phyloP scores from a whole-genome alignment of 108 stramenopile genomes.

The Cyclotella distinguenda region DNA sequence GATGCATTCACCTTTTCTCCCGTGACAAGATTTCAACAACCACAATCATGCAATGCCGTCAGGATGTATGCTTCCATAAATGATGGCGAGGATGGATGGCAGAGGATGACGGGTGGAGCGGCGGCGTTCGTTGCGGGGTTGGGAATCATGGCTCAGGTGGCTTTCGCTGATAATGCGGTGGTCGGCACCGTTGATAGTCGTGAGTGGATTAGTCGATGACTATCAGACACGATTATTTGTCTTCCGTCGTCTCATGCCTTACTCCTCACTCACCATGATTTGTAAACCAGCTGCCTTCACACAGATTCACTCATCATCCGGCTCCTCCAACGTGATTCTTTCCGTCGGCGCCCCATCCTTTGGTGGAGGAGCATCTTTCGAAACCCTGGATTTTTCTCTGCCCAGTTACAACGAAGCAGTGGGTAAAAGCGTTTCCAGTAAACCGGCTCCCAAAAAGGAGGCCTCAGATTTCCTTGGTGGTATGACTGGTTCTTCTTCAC shows the following conservation, averaged over 20 bases:
- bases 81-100: conserved; percentile 35
- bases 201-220: neutral
- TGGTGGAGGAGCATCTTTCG: conserved; percentile 42
- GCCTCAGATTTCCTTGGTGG: conserved; percentile 38
- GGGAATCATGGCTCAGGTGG: conserved; percentile 41
- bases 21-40: conserved; percentile 8
- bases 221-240: neutral
- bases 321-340: conserved; percentile 21
- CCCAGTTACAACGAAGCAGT: conserved; percentile 61
- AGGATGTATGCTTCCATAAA: conserved; percentile 10
- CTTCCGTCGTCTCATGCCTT: neutral
- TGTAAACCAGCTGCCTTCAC: neutral
- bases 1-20: conserved; percentile 29
- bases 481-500: conserved; percentile 27
- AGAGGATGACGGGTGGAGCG: conserved; percentile 32
- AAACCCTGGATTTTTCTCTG: conserved; percentile 77
- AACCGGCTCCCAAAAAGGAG: conserved; percentile 26
- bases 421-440: conserved; percentile 9
- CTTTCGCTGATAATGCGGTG: conserved; percentile 35
- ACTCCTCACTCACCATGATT: neutral
- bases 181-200: conserved; percentile 9
- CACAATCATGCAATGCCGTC: conserved; percentile 5
- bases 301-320: conserved; percentile 10
- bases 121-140: conserved; percentile 40
- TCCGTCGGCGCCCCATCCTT: conserved; percentile 45